Conservation (phyloP, 805 yeast genomes). For the Schizosaccharomyces lindneri region DNA sequence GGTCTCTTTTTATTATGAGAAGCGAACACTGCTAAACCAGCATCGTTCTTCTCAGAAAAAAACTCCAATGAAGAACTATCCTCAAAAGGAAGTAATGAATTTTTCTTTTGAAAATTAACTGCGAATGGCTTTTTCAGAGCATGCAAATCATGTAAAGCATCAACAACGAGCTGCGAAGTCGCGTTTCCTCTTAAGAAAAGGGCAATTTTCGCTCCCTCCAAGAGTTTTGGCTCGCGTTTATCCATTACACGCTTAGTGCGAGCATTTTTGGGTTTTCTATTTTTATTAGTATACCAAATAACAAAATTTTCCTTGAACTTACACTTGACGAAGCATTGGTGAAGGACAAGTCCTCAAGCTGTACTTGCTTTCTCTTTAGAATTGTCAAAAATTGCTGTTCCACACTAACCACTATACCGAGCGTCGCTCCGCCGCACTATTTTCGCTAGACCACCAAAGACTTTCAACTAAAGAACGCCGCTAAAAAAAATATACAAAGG, state of each 20-base stretch:
- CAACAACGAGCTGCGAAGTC: slow-evolving; percentile 56
- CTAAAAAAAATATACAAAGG: too few species aligned
- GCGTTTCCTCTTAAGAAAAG: slow-evolving; percentile 78
- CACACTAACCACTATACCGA: too few species aligned
- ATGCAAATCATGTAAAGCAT: slow-evolving; percentile 56
- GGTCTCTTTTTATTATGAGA: slow-evolving; percentile 78
- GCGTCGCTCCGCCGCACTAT: too few species aligned
- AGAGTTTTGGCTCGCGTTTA: slow-evolving; percentile 62
- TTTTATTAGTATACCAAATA: slow-evolving; percentile 4
- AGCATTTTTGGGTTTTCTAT: slow-evolving; percentile 68
- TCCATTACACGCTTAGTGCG: slow-evolving; percentile 87
- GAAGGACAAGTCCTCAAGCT: neutral
- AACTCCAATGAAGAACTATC: slow-evolving; percentile 68
- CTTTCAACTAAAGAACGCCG: too few species aligned
- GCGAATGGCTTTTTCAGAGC: slow-evolving; percentile 66
- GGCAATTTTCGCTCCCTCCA: slow-evolving; percentile 75
- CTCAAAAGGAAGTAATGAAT: slow-evolving; percentile 79
- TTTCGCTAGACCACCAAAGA: too few species aligned
- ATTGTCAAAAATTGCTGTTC: too few species aligned
- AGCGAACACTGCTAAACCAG: slow-evolving; percentile 58
- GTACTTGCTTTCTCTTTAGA: neutral
- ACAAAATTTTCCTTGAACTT: neutral
- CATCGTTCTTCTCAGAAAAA: slow-evolving; percentile 82
- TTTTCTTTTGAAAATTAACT: slow-evolving; percentile 69
- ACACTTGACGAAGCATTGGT: slow-evolving; percentile 3